Evolutionary conservation across 1,284 basidiomycete species (phyloP).

Genomic region (Amylostereum chailletii): DNA sequence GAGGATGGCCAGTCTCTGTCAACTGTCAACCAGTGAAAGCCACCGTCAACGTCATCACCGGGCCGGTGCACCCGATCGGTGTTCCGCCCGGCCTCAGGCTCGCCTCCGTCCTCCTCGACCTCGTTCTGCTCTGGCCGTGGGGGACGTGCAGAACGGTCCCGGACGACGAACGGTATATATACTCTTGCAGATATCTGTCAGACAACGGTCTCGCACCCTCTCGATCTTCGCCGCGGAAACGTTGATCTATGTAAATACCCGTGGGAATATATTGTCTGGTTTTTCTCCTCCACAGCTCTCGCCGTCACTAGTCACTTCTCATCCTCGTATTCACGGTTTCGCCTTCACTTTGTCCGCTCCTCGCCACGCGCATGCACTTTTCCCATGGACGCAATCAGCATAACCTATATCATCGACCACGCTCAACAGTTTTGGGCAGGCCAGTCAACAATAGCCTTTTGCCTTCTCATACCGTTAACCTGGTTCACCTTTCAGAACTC

Average conservation of each 20-base stretch:
- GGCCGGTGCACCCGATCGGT: too few relatives aligned
- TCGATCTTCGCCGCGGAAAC: too few relatives aligned
- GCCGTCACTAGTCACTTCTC: not conserved
- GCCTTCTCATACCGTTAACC: constrained; percentile 1
- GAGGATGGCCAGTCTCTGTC: too few relatives aligned
- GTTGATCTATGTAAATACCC: not conserved
- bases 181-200: too few relatives aligned
- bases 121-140: too few relatives aligned
- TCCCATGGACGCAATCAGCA: constrained; percentile 40
- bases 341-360: not conserved
- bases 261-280: not conserved
- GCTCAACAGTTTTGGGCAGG: constrained; percentile 83
- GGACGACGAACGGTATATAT: too few relatives aligned
- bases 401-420: constrained; percentile 73
- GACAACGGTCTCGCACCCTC: too few relatives aligned
- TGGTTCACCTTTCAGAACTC: constrained; percentile 57
- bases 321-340: not conserved
- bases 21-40: too few relatives aligned
- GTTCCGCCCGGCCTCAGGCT: too few relatives aligned
- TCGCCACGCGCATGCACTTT: not conserved
- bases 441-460: constrained; percentile 27
- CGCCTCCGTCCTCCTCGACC: too few relatives aligned
- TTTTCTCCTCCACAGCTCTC: not conserved
- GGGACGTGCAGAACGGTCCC: too few relatives aligned
- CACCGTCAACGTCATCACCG: too few relatives aligned